Evolutionary conservation across 1,284 basidiomycete species (phyloP).

Genomic region (Ustilago shanxiensis): DNA sequence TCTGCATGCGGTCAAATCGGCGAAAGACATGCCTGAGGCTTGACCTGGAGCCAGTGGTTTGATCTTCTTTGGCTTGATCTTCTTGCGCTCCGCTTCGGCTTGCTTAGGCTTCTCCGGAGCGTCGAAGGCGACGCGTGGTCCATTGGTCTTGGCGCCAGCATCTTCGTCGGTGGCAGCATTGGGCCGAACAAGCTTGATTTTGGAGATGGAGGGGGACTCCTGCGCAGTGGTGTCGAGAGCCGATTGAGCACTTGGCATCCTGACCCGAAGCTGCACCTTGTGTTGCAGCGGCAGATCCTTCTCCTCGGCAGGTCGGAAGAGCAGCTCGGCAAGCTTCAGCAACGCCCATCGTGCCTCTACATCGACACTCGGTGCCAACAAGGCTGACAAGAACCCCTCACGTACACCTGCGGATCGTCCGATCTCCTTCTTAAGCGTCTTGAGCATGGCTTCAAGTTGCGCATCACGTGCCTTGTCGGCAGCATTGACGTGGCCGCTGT

Average conservation of each 20-base stretch:
- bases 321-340: constrained; percentile 90
- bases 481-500: constrained; percentile 45
- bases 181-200: constrained; percentile 54
- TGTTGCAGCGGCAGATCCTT: constrained; percentile 58
- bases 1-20: constrained; percentile 84
- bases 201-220: constrained; percentile 44
- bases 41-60: constrained; percentile 73
- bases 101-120: constrained; percentile 42
- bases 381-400: constrained; percentile 65
- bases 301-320: constrained; percentile 77
- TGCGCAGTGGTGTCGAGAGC: constrained; percentile 17
- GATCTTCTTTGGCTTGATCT: constrained; percentile 65
- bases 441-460: constrained; percentile 74
- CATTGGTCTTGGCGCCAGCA: constrained; percentile 15
- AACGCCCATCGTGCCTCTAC: constrained; percentile 89
- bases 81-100: constrained; percentile 65
- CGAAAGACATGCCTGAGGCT: constrained; percentile 81
- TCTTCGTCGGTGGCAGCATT: constrained; percentile 23
- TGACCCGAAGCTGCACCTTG: constrained; percentile 75
- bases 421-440: constrained; percentile 64
- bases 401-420: constrained; percentile 67
- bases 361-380: constrained; percentile 75
- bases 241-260: constrained; percentile 59
- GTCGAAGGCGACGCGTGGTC: constrained; percentile 55
- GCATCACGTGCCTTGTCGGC: constrained; percentile 70